phyloP scores from a whole-genome alignment of 306 rosid genomes.

The Ochetophila trinervis region DNA sequence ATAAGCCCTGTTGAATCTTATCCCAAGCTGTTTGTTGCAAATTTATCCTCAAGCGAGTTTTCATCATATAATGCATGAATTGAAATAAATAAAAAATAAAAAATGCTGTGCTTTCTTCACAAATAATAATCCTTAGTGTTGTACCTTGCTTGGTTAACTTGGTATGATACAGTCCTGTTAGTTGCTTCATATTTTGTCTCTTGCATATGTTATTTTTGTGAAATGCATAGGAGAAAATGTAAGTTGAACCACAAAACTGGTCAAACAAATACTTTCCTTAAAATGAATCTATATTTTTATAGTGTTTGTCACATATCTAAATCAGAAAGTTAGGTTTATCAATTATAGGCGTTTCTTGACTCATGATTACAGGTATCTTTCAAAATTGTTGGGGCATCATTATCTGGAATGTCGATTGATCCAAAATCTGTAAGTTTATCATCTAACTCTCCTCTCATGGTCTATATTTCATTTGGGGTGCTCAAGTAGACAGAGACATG shows the following conservation, averaged over 20 bases:
- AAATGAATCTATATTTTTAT: neutral
- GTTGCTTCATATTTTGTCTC: neutral
- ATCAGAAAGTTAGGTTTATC: slow-evolving; percentile 14
- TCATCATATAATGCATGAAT: neutral
- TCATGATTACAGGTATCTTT: slow-evolving; percentile 57
- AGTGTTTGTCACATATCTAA: neutral
- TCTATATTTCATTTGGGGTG: too few species aligned
- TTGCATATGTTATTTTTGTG: neutral
- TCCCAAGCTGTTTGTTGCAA: neutral
- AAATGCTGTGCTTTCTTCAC: neutral
- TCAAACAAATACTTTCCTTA: neutral
- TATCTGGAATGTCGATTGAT: slow-evolving; percentile 74
- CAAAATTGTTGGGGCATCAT: slow-evolving; percentile 82
- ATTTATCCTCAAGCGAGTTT: neutral
- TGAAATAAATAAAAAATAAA: too few species aligned
- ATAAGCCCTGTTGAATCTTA: neutral
- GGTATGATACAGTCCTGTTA: too few species aligned
- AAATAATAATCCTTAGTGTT: too few species aligned
- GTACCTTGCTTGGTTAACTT: too few species aligned
- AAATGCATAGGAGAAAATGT: slow-evolving; percentile 2
- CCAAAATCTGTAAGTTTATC: slow-evolving; percentile 73
- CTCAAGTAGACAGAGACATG: neutral
- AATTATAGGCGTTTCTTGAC: slow-evolving; percentile 20
- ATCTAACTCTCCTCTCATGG: slow-evolving; percentile 2
- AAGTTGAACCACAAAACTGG: neutral